Percentiles rank a stretch among this genome's conserved stretches.
Conservation (phyloP, 2,329 filamentous ascomycete genomes). For the Geoglossum cookeanum region DNA sequence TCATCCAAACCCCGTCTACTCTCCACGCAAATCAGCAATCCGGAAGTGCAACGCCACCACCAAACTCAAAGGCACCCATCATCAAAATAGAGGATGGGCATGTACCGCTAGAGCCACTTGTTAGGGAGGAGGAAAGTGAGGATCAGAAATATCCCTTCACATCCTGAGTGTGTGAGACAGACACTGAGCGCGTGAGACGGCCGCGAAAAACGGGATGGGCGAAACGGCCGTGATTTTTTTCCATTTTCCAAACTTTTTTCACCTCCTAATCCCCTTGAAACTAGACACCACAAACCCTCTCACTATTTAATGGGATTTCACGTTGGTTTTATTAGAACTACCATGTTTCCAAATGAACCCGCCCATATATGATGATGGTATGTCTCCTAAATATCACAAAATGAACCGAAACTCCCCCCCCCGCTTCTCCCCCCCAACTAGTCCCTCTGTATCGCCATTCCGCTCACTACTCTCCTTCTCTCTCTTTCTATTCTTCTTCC, state of each 20-base stretch:
- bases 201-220: no score
- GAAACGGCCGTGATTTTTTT: no score
- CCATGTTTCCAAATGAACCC: no score
- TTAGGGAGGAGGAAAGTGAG: background rate
- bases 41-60: background rate
- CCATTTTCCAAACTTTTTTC: no score
- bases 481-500: conserved; percentile 29
- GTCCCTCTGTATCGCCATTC: background rate
- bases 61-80: no score
- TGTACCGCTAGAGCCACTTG: background rate
- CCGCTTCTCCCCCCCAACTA: background rate
- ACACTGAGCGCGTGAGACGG: no score
- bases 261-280: no score
- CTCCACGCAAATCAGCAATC: background rate
- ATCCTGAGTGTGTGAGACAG: background rate
- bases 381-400: background rate
- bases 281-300: no score
- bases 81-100: background rate
- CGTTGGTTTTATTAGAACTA: no score
- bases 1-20: no score
- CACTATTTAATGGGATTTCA: no score
- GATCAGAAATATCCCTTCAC: background rate
- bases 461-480: conserved; percentile 13
- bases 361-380: no score
- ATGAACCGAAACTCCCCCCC: background rate